Evolutionary conservation across 1,284 basidiomycete species (phyloP), one percentile per base, ranked within the genome.

Genomic region (Ganoderma resinaceum): DNA sequence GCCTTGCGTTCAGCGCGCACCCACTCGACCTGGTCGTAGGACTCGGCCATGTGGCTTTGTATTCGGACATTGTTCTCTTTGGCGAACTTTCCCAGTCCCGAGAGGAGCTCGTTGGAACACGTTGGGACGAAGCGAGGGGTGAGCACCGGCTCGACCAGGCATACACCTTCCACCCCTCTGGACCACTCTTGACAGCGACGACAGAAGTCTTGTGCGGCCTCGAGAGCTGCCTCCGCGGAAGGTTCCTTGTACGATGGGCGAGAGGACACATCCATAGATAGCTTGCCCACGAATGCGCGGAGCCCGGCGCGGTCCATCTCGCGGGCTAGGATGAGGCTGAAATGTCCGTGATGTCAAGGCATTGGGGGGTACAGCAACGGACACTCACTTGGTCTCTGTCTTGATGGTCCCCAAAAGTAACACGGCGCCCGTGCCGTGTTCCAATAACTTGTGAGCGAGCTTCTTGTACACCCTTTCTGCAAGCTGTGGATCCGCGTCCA

Each of bases 91-190:
- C 86, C 89, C 0, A 95, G 81, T 3, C 86, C 89, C 20, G 72
- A 70, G 0, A 95, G 83, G 43, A 94, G 82, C 60, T 85, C 86
- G 63, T 91, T 82, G 1, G 91, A 90, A 76, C 93, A 95, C 0
- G 92, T 93, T 0, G 94, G 94, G 3, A 95, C 89, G 73, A 95
- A 95, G 11, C 94, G 87, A 2, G 94, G 93, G 0, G 94, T 95
- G 65, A 95, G 78, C 18, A 95, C 72, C 0, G 94, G 93, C 67
- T 91, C 86, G 2, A 95, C 85, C 16, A 94, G 83, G 6, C 83
- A 83, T 61, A 79, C 74, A 69, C 89, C 83, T 2, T 76, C 37
- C 4, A 38, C 6, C 12, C 3, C 12, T n/a, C 8, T 38, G 37
- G 37, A n/a, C 29, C 14, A 55, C 16, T 78, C 75, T 26, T 78